Conservation (phyloP, 306 rosid species). For the Medicago lupulina region DNA sequence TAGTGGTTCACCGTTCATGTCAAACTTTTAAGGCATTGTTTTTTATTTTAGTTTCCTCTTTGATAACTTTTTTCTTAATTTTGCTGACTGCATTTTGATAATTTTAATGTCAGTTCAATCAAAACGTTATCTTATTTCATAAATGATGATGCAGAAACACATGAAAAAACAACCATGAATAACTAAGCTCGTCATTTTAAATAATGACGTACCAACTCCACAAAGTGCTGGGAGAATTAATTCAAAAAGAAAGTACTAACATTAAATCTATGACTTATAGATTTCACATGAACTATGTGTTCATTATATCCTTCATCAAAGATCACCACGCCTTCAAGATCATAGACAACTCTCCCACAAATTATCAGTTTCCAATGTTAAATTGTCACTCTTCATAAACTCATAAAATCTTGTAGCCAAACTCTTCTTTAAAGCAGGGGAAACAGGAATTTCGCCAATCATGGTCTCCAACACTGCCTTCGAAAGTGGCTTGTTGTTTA, state of each 20-base stretch:
- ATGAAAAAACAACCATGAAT: background rate
- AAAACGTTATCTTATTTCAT: too few species aligned
- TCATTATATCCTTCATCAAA: background rate
- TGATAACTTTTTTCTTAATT: too few species aligned
- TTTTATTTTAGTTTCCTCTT: too few species aligned
- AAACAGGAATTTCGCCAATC: constrained; percentile 73
- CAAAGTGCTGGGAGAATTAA: background rate
- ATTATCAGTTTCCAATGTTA: background rate
- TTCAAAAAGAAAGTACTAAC: background rate
- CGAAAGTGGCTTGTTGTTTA: constrained; percentile 64
- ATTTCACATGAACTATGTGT: background rate
- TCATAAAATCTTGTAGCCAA: constrained; percentile 58
- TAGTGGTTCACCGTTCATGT: too few species aligned
- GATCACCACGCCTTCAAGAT: background rate
- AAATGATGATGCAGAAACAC: background rate
- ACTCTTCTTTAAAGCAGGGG: constrained; percentile 68
- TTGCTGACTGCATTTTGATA: too few species aligned
- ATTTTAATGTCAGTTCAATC: background rate
- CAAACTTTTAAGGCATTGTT: too few species aligned
- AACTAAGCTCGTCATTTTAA: background rate
- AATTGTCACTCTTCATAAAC: constrained; percentile 38
- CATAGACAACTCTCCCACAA: background rate
- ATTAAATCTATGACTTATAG: background rate
- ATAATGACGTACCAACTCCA: background rate
- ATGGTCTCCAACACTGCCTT: constrained; percentile 77